These are phyloP conservation scores for Alopecurus myosuroides DNA, from an alignment of 176 grass and related monocot genomes.

Conservation along the genomic window DNA sequence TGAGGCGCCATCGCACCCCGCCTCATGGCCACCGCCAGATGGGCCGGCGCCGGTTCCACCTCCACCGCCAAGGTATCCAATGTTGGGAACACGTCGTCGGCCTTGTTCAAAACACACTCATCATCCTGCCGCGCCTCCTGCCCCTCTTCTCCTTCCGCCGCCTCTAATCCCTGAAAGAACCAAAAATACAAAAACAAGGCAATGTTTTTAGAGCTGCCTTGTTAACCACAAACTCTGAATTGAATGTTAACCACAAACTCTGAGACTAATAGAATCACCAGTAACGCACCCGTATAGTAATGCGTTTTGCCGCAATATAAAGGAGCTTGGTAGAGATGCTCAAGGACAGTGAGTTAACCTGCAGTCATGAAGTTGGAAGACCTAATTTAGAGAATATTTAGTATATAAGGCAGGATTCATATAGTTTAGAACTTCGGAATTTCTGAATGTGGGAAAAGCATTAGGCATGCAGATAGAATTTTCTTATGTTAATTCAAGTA, in stretches of 20 bases:
- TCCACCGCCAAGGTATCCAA: too few species aligned
- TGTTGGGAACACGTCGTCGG: too few species aligned
- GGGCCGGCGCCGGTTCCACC: too few species aligned
- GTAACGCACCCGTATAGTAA: slow-evolving; percentile 15
- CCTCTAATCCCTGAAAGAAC: slow-evolving; percentile 39
- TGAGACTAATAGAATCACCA: slow-evolving; percentile 35
- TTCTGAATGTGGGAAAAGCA: not conserved
- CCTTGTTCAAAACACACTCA: too few species aligned
- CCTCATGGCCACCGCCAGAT: too few species aligned
- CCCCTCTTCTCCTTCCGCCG: slow-evolving; percentile 21
- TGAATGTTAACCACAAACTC: slow-evolving; percentile 41
- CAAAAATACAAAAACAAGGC: not conserved
- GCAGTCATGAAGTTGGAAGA: not conserved
- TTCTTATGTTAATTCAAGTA: not conserved
- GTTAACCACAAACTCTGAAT: slow-evolving; percentile 38
- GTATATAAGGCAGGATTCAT: not conserved
- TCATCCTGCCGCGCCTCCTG: slow-evolving; percentile 3
- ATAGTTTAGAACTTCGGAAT: not conserved
- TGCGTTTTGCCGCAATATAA: slow-evolving; percentile 33
- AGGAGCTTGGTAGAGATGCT: slow-evolving; percentile 49
- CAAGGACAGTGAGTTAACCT: slow-evolving; percentile 66
- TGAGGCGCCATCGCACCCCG: too few species aligned
- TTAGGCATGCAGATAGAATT: not conserved
- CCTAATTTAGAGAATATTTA: not conserved
- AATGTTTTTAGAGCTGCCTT: slow-evolving; percentile 32